Evolutionary conservation across 78 protist genomes (phyloP).

Genomic region (Dictyostelium firmibasis): DNA sequence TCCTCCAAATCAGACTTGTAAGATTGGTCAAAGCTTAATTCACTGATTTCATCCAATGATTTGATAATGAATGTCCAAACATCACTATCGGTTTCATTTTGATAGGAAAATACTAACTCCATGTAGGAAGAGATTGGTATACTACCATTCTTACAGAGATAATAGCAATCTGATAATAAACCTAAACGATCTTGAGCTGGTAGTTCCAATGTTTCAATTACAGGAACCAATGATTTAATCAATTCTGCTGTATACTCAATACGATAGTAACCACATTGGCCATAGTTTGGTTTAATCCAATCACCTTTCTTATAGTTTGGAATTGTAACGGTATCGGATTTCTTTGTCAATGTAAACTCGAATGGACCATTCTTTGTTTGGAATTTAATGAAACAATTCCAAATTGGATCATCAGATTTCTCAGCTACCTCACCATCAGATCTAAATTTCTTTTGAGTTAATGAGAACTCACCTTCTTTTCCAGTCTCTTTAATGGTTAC

Average conservation of each 20-base stretch:
- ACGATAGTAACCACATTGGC: slow-evolving; percentile 88
- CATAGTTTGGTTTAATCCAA: slow-evolving; percentile 91
- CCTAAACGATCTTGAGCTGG: slow-evolving; percentile 30
- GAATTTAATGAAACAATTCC: slow-evolving; percentile 42
- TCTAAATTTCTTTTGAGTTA: slow-evolving; percentile 56
- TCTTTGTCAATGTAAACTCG: background rate
- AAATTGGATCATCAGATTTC: background rate
- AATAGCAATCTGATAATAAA: background rate
- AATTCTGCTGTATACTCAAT: slow-evolving; percentile 67
- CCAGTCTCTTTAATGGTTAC: background rate
- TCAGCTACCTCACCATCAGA: background rate
- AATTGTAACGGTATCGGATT: background rate
- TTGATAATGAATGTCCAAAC: background rate
- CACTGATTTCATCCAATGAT: background rate
- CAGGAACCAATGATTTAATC: slow-evolving; percentile 2
- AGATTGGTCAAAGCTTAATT: background rate
- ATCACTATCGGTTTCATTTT: slow-evolving; percentile 57
- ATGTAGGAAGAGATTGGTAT: slow-evolving; percentile 26
- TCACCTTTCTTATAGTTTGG: slow-evolving; percentile 7
- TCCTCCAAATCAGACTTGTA: background rate
- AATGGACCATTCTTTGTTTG: slow-evolving; percentile 6
- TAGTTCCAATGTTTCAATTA: slow-evolving; percentile 35
- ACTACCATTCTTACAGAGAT: background rate
- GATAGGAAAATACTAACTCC: slow-evolving; percentile 50
- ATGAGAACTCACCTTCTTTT: slow-evolving; percentile 5